Evolutionary conservation across 2,329 filamentous ascomycete genomes (phyloP), one percentile per base, ranked within the genome.

Genomic region (Periconia sp.): DNA sequence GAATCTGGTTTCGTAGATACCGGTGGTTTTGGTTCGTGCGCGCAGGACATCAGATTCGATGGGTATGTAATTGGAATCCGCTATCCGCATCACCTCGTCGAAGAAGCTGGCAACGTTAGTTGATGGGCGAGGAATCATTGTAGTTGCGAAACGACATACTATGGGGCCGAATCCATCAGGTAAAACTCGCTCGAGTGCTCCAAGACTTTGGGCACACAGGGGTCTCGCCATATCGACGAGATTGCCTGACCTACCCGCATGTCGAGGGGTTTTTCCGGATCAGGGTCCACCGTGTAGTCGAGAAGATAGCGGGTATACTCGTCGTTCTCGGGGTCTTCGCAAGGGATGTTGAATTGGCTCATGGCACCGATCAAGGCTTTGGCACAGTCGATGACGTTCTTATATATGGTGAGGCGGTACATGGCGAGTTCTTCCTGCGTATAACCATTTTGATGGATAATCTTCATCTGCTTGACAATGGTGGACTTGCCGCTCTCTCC

Each of bases 391-490:
- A 97, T 85, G 55, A 99, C 82, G 74, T 99, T 99, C 79, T 99
- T 99, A 81, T 96, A 99, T 56, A 99, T 92, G 33, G 94, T 97
- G 58, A 96, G 85, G 55, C 94, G 89, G 79, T 97, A 97, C 72
- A 96, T 88, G 68, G 89, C 89, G 47, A 97, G 82, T 76, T 99
- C 94, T 67, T 97, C 93, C 63, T 91, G 86, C 11, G 91, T 92
- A 77, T 99, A 99, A 56, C 94, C 94, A 77, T 97, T 96, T 68
- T 97, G 89, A 72, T 99, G 94, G 70, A 99, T 97, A 66, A 99
- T 99, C 79, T 97, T 99, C 94, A 99, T 99, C 82, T 99, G 94
- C 77, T 99, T 99, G 64, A 99, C 94, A 68, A 99, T 97, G 10
- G 94, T 99, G 54, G 94, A 97, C 78, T 99, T 99, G 64, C 94